Evolutionary conservation across 2,329 filamentous ascomycete genomes (phyloP), one percentile per base, ranked within the genome.

Genomic region (Pseudogymnoascus pannorum): DNA sequence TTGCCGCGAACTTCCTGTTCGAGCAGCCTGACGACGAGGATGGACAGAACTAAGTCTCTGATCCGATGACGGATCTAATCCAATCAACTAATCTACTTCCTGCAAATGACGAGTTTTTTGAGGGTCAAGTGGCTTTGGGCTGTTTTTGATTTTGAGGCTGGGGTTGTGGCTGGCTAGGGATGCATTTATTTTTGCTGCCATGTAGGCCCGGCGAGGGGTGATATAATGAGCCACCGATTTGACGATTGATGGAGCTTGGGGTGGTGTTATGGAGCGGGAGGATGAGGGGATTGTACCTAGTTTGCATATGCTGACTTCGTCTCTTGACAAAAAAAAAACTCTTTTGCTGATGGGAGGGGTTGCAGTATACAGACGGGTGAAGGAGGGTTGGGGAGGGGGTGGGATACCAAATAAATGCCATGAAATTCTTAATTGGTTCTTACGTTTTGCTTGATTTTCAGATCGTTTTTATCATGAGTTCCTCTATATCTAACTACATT

Each of bases 1-100:
- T 99, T 59, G 94, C 94, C 0, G 94, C 94, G 66, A 99, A 99
- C 77, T 97, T 97, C 76, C 81, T 99, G 63, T 99, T 99, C 72
- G 94, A 99, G 70, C 92, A 97, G 77, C 92, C 92, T 8, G 92
- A 96, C 64, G 92, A 97, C 57, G 87, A 90, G 35, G 86, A 88
- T 62, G 76, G 79, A 31, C 71, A 75, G 64, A 77, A 78, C 69
- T 80, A 75, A 73, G 29, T n/a, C 16, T 38, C 16, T 35, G n/a
- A 5, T 35, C 44, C n/a, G 24, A n/a, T 5, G 44, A n/a, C 14
- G 11, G 44, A 26, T 29, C 22, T 14, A 29, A 29, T 12, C 16
- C 38, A 40, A 36, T n/a, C 40, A 26, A 26, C 24, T 24, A 8
- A 51, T 29, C 44, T 51, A n/a, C 44, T 48, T 48, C 22, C 42